Conservation (phyloP, 2,329 filamentous ascomycete species). For the Aspergillus sp. region DNA sequence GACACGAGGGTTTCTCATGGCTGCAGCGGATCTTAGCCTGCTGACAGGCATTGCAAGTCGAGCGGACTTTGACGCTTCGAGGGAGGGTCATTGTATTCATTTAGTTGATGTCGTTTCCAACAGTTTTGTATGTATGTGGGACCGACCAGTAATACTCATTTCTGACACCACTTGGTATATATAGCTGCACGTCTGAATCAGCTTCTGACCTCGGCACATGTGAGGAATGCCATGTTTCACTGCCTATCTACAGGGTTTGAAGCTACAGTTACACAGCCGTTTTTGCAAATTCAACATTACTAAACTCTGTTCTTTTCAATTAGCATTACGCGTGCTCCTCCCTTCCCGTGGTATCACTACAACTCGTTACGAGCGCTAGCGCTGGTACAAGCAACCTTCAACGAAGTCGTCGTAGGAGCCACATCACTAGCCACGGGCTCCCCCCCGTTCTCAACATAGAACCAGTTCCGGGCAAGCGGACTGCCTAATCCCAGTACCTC, state of each 20-base stretch:
- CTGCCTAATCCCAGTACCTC: slow-evolving; percentile 21
- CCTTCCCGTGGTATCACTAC: background rate
- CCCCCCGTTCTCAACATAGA: slow-evolving; percentile 28
- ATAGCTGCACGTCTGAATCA: too few relatives aligned
- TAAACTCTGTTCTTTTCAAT: too few relatives aligned
- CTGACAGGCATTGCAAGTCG: slow-evolving; percentile 34
- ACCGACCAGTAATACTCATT: background rate
- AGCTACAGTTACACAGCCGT: too few relatives aligned
- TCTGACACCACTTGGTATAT: too few relatives aligned
- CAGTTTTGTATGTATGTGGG: slow-evolving; percentile 2
- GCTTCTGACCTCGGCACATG: too few relatives aligned
- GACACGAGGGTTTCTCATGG: slow-evolving; percentile 30
- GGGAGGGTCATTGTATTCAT: slow-evolving; percentile 10
- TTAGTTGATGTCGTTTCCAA: too few relatives aligned
- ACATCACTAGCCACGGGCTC: background rate
- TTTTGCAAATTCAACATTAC: too few relatives aligned
- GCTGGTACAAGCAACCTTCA: slow-evolving; percentile 8
- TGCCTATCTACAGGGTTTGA: too few relatives aligned
- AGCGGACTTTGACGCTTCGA: slow-evolving; percentile 30
- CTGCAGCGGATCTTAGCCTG: slow-evolving; percentile 34
- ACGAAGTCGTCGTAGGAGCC: slow-evolving; percentile 15
- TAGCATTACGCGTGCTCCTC: too few relatives aligned
- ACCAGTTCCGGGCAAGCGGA: slow-evolving; percentile 34
- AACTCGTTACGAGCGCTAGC: background rate
- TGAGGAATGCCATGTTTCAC: too few relatives aligned